These are phyloP conservation scores for Acer negundo DNA, from an alignment of 345 rosid genomes.

Conservation along the genomic window DNA sequence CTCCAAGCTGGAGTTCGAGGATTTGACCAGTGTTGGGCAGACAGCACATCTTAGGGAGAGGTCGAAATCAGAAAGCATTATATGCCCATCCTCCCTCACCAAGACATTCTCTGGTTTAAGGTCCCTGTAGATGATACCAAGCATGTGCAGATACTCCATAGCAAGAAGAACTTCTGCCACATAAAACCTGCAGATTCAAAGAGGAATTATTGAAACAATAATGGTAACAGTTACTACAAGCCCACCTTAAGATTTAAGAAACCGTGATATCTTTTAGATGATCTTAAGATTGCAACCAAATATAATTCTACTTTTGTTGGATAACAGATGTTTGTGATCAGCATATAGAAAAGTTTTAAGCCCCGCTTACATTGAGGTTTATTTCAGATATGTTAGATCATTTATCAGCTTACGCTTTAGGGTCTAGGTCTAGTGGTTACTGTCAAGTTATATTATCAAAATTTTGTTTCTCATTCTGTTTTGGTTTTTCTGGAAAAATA, in stretches of 20 bases:
- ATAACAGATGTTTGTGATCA: neutral
- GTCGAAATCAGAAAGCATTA: slow-evolving; percentile 83
- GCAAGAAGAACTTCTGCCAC: slow-evolving; percentile 89
- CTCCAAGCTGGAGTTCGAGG: slow-evolving; percentile 38
- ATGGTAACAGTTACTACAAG: too few relatives aligned
- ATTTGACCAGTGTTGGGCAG: slow-evolving; percentile 60
- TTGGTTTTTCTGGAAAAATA: neutral
- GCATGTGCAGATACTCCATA: slow-evolving; percentile 88
- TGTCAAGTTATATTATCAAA: neutral
- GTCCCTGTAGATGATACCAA: slow-evolving; percentile 84
- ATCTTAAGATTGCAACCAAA: too few relatives aligned
- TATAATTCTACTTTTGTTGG: neutral
- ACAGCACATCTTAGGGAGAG: slow-evolving; percentile 73
- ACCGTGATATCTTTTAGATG: neutral
- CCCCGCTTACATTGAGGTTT: neutral
- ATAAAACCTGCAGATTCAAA: slow-evolving; percentile 55
- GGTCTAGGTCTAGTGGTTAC: too few relatives aligned
- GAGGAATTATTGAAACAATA: neutral
- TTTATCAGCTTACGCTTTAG: too few relatives aligned
- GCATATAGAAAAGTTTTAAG: neutral
- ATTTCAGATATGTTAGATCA: too few relatives aligned
- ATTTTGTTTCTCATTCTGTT: neutral
- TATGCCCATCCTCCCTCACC: slow-evolving; percentile 81
- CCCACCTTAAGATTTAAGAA: neutral
- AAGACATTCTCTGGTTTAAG: slow-evolving; percentile 85